phyloP scores from a whole-genome alignment of 2,329 filamentous ascomycete species.

The Colletotrichum echinochloae region DNA sequence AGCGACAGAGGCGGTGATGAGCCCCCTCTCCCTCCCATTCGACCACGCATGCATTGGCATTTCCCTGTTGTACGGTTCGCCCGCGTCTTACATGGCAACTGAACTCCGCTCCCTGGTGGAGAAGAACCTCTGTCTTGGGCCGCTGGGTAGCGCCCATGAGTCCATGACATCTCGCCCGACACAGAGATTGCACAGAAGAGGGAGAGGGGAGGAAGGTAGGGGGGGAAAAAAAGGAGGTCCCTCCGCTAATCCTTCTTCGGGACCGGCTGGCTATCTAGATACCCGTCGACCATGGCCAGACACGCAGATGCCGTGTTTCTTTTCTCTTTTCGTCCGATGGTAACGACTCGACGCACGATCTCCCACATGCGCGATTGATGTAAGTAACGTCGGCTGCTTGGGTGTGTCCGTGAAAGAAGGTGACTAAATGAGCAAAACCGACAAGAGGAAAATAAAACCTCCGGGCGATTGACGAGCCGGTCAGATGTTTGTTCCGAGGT shows the following conservation, averaged over 20 bases:
- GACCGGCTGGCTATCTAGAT: slow-evolving; percentile 31
- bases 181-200: slow-evolving; percentile 1
- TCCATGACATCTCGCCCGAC: slow-evolving; percentile 17
- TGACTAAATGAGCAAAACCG: background rate
- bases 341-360: background rate
- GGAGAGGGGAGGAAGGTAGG: too few species aligned
- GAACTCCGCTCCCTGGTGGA: slow-evolving; percentile 2
- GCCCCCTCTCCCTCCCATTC: background rate
- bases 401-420: background rate
- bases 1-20: slow-evolving; percentile 9
- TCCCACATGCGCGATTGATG: background rate
- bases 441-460: background rate
- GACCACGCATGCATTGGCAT: background rate
- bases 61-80: slow-evolving; percentile 7
- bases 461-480: slow-evolving; percentile 22
- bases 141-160: slow-evolving; percentile 16
- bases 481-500: slow-evolving; percentile 32
- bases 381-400: background rate
- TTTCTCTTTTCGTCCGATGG: background rate
- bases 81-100: background rate
- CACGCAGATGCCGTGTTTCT: background rate
- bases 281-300: slow-evolving; percentile 12
- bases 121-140: slow-evolving; percentile 11
- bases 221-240: slow-evolving; percentile 18
- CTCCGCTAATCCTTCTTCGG: slow-evolving; percentile 33